Evolutionary conservation across 345 rosid genomes (phyloP).

Genomic region (Salix suchowensis): DNA sequence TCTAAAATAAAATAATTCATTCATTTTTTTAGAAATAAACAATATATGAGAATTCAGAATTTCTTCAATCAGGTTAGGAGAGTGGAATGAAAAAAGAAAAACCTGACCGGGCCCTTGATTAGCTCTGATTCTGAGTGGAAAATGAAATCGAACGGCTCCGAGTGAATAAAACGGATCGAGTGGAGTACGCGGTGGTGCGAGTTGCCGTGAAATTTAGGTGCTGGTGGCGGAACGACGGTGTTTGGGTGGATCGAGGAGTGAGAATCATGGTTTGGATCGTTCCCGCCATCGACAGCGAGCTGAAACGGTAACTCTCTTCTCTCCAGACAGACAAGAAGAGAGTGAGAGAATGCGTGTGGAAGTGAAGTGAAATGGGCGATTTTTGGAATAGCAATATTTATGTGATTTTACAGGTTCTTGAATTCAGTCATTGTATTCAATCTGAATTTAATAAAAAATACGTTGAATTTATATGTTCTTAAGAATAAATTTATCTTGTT

Average conservation of each 20-base stretch:
- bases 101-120: slow-evolving; percentile 46
- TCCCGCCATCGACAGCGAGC: slow-evolving; percentile 39
- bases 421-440: too few species aligned
- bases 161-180: slow-evolving; percentile 23
- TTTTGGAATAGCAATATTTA: too few species aligned
- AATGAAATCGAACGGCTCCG: slow-evolving; percentile 20
- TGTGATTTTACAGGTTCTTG: too few species aligned
- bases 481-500: too few species aligned
- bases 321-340: too few species aligned
- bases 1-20: slow-evolving; percentile 26
- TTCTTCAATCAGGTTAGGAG: background rate
- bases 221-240: slow-evolving; percentile 9
- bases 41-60: background rate
- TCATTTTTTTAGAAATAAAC: background rate
- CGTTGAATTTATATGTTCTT: too few species aligned
- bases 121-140: slow-evolving; percentile 34
- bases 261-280: slow-evolving; percentile 32
- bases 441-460: too few species aligned
- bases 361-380: too few species aligned
- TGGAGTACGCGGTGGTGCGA: background rate
- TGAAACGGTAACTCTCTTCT: too few species aligned
- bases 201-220: slow-evolving; percentile 9
- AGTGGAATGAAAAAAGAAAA: background rate
- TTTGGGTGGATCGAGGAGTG: slow-evolving; percentile 3
- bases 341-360: too few species aligned